Percentiles rank a stretch among this genome's conserved stretches.
These are phyloP conservation scores for Gamsiella multidivaricata DNA, from an alignment of 192 early-diverging fungal genomes.

Conservation along the genomic window DNA sequence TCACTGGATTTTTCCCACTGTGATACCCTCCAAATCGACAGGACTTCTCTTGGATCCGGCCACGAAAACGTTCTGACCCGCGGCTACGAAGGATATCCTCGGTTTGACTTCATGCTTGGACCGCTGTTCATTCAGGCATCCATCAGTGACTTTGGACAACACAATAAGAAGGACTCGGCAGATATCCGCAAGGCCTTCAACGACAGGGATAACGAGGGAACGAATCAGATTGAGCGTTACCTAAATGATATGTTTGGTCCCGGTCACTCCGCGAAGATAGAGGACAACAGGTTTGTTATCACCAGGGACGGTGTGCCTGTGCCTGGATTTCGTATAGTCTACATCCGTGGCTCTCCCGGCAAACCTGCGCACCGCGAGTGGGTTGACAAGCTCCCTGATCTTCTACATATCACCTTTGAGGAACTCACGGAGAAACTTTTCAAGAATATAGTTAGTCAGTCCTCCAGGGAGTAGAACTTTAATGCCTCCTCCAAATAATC, in stretches of 20 bases:
- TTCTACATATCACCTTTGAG: conserved; percentile 38
- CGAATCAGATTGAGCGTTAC: conserved; percentile 45
- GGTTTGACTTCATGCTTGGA: conserved; percentile 51
- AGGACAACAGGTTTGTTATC: conserved; percentile 26
- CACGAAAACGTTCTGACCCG: conserved; percentile 24
- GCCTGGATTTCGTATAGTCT: conserved; percentile 47
- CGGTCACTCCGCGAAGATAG: conserved; percentile 40
- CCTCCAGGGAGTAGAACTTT: neutral
- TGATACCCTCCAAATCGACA: conserved; percentile 3
- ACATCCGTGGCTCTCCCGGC: conserved; percentile 45
- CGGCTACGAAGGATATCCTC: conserved; percentile 33
- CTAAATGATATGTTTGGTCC: conserved; percentile 38
- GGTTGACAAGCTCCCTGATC: conserved; percentile 29
- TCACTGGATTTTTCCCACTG: conserved; percentile 15
- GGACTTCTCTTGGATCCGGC: conserved; percentile 34
- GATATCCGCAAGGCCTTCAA: conserved; percentile 35
- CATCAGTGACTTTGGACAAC: conserved; percentile 33
- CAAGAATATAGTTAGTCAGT: conserved; percentile 20
- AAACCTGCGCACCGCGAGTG: conserved; percentile 14
- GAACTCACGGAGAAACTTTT: conserved; percentile 48
- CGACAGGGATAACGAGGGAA: conserved; percentile 5
- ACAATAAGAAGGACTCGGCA: conserved; percentile 24
- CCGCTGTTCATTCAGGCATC: conserved; percentile 47
- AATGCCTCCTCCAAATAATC: neutral
- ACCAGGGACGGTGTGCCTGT: conserved; percentile 12